Evolutionary conservation across 192 early-diverging fungal genomes (phyloP).

Genomic region (Coemansia asiatica): DNA sequence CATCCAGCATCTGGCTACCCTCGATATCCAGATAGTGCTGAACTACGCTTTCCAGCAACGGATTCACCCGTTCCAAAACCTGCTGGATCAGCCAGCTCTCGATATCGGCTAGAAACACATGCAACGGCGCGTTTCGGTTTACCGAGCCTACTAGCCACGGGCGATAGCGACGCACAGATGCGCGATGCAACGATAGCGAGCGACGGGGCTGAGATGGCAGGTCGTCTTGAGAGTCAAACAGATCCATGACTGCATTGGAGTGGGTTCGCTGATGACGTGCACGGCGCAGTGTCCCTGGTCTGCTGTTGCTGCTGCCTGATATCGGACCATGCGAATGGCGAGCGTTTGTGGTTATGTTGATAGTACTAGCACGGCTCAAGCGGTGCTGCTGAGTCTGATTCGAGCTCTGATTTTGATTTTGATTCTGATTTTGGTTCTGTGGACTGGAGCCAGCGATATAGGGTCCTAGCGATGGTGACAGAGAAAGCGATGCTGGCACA

Average conservation of each 20-base stretch:
- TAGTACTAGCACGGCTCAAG: neutral
- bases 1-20: constrained; percentile 39
- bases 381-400: constrained; percentile 5
- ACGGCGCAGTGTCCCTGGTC: constrained; percentile 19
- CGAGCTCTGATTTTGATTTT: constrained; percentile 4
- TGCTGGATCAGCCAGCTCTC: constrained; percentile 57
- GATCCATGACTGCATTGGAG: constrained; percentile 20
- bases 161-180: constrained; percentile 27
- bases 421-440: constrained; percentile 6
- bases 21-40: constrained; percentile 53
- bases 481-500: constrained; percentile 5
- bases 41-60: constrained; percentile 42
- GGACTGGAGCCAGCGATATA: constrained; percentile 1
- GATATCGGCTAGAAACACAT: constrained; percentile 49
- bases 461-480: constrained; percentile 29
- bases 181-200: constrained; percentile 26
- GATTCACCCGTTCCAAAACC: constrained; percentile 44
- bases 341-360: neutral
- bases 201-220: constrained; percentile 17
- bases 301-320: neutral
- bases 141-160: constrained; percentile 47
- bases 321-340: neutral
- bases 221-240: constrained; percentile 8
- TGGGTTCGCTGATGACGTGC: constrained; percentile 20
- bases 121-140: constrained; percentile 43